Base-by-base conservation (phyloP, 1,284 basidiomycete species). In the Tilletia setariae region DNA sequence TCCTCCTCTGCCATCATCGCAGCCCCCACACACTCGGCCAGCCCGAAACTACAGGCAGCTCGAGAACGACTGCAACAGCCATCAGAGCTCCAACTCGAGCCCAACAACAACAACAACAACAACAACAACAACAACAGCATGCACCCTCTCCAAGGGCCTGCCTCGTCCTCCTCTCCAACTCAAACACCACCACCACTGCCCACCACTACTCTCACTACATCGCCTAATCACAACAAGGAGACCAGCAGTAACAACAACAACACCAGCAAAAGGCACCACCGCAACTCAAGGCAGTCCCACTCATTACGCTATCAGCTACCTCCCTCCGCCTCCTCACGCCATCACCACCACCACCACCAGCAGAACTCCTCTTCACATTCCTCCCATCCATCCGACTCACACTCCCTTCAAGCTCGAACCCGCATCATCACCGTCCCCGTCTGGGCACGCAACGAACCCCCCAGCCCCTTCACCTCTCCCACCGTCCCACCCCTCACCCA, bases 371-470 rank as follows among this genome's bases (percentile, higher is more conserved):
- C 47, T 15, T 49, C 47, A 49, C 19, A 49, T 40, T 40, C 35
- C 47, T 15, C 8, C 4, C 51, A 53, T 28, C 51, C 16, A 6
- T 2, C 13, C n/a, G 51, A 53, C 51, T 15, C 23, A n/a, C 56
- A 61, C 35, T 40, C 35, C 35, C 35, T 40, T 11, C 35, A 40
- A 40, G 4, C 35, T 11, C 35, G 35, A 11, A 40, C 35, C 21
- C 56, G 56, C 56, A 30, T 61, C 15, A 25, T 61, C 56, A 61
- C 56, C 56, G 30, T 61, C 56, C 56, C 56, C 32, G 56, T 61
- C 56, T 61, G 56, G 56, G 56, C 56, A 61, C 56, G 56, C 56
- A 61, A 61, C 56, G 56, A 61, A 21, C 56, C 56, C 3, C 56
- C 56, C 56, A 32, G 28, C 16, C 56, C 56, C 28, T 61, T 61